A percentile compares a stretch with the other conserved stretches of the same genome.
These are phyloP conservation scores for Talaromyces pinophilus DNA, from an alignment of 2,329 filamentous ascomycete species.

Conservation along the genomic window DNA sequence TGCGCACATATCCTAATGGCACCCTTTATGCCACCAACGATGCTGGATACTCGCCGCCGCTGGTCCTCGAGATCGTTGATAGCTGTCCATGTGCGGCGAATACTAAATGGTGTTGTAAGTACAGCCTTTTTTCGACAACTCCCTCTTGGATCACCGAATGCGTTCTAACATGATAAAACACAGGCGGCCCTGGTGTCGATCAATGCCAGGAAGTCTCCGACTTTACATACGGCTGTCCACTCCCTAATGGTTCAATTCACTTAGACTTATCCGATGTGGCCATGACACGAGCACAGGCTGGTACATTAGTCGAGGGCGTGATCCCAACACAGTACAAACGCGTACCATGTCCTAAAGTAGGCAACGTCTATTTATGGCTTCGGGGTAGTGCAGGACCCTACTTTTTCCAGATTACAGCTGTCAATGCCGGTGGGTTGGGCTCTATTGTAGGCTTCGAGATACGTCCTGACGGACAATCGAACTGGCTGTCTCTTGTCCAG, in stretches of 20 bases:
- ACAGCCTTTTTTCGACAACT: not conserved
- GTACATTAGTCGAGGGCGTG: slow-evolving; percentile 8
- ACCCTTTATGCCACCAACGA: slow-evolving; percentile 13
- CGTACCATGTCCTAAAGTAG: slow-evolving; percentile 15
- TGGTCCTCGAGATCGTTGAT: slow-evolving; percentile 17
- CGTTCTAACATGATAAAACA: not conserved
- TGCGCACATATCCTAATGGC: slow-evolving; percentile 14
- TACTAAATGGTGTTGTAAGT: slow-evolving; percentile 19
- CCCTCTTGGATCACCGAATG: not conserved
- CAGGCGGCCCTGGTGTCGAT: slow-evolving; percentile 16
- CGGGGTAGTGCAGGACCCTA: slow-evolving; percentile 10
- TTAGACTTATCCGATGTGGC: slow-evolving; percentile 13
- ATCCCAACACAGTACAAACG: slow-evolving; percentile 18
- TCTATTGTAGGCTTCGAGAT: slow-evolving; percentile 17
- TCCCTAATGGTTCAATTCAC: slow-evolving; percentile 14
- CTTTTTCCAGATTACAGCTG: slow-evolving; percentile 17
- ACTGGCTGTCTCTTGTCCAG: slow-evolving; percentile 15
- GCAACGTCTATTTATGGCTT: slow-evolving; percentile 18
- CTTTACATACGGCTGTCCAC: slow-evolving; percentile 14
- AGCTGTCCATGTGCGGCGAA: slow-evolving; percentile 15
- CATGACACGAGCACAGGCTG: slow-evolving; percentile 16
- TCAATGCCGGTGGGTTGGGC: slow-evolving; percentile 10
- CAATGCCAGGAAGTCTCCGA: slow-evolving; percentile 18
- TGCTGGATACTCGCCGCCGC: slow-evolving; percentile 12
- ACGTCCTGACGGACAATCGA: slow-evolving; percentile 9